These are phyloP conservation scores for Coccomyxa sp. DNA, from an alignment of 139 green algal species.

Conservation along the genomic window DNA sequence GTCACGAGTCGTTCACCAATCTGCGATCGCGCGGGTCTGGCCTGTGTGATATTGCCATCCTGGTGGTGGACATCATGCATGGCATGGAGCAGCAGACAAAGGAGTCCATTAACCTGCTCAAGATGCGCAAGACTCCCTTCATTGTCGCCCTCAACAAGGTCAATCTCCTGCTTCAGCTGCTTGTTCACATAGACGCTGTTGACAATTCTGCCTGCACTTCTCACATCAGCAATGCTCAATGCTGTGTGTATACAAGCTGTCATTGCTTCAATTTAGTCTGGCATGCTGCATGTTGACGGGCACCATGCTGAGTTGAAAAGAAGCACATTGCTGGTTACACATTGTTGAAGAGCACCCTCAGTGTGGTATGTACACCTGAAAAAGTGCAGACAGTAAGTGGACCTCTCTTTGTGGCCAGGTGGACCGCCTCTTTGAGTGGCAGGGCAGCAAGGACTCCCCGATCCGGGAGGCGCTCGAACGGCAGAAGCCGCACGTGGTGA, in stretches of 20 bases:
- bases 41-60: conserved; percentile 97
- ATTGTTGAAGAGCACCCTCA: too few species aligned
- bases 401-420: conserved; percentile 31
- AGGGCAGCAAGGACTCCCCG: conserved; percentile 64
- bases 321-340: too few species aligned
- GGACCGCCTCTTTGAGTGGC: conserved; percentile 94
- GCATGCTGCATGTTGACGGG: too few species aligned
- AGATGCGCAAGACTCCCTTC: conserved; percentile 96
- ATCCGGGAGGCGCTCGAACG: conserved; percentile 70
- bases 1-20: conserved; percentile 97
- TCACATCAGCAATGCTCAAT: too few species aligned
- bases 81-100: conserved; percentile 97
- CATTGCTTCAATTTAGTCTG: too few species aligned
- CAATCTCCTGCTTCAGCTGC: neutral
- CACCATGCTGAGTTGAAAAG: too few species aligned
- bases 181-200: neutral
- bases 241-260: too few species aligned
- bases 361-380: too few species aligned
- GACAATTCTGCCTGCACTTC: too few species aligned
- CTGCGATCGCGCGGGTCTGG: conserved; percentile 84
- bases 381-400: too few species aligned
- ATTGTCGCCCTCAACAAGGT: conserved; percentile 98
- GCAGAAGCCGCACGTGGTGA: conserved; percentile 63
- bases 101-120: conserved; percentile 94
- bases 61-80: conserved; percentile 99